These are phyloP conservation scores for Jimgerdemannia flammicorona DNA, from an alignment of 192 early-diverging fungal genomes.

Conservation along the genomic window DNA sequence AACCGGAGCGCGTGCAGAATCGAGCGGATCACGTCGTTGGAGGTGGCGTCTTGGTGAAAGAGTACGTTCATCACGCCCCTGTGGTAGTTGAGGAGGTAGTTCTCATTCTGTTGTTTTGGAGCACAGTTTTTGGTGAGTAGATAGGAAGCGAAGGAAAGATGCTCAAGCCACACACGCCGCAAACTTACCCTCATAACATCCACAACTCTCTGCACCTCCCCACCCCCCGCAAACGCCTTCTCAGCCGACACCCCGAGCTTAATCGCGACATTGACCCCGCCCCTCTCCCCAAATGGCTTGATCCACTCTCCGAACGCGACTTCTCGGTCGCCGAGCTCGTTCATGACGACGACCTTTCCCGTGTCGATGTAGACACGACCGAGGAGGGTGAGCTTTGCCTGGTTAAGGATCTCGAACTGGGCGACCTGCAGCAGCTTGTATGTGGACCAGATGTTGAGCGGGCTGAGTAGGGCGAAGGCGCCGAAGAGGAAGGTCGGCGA, in stretches of 20 bases:
- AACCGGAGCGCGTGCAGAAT: slow-evolving; percentile 52
- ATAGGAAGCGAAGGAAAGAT: no score
- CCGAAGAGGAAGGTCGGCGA: slow-evolving; percentile 50
- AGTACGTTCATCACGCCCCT: slow-evolving; percentile 35
- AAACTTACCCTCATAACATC: slow-evolving; percentile 35
- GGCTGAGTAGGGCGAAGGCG: slow-evolving; percentile 47
- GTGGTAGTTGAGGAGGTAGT: slow-evolving; percentile 54
- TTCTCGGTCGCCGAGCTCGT: slow-evolving; percentile 34
- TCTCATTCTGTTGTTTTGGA: slow-evolving; percentile 38
- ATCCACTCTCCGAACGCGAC: slow-evolving; percentile 64
- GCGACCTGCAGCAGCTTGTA: slow-evolving; percentile 50
- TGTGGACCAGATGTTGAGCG: slow-evolving; percentile 54
- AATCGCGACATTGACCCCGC: slow-evolving; percentile 35
- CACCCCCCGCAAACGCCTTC: slow-evolving; percentile 36
- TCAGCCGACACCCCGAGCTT: slow-evolving; percentile 41
- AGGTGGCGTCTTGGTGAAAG: slow-evolving; percentile 45
- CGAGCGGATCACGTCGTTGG: slow-evolving; percentile 56
- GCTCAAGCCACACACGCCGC: not conserved
- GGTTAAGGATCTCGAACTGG: slow-evolving; percentile 63
- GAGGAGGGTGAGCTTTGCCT: slow-evolving; percentile 54
- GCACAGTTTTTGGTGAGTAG: no score
- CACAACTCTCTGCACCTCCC: slow-evolving; percentile 33
- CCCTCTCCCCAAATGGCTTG: slow-evolving; percentile 18
- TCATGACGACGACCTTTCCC: slow-evolving; percentile 37
- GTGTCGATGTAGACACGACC: slow-evolving; percentile 42